Conservation (phyloP, 768 basidiomycete species). For the Atractiella rhizophila region DNA sequence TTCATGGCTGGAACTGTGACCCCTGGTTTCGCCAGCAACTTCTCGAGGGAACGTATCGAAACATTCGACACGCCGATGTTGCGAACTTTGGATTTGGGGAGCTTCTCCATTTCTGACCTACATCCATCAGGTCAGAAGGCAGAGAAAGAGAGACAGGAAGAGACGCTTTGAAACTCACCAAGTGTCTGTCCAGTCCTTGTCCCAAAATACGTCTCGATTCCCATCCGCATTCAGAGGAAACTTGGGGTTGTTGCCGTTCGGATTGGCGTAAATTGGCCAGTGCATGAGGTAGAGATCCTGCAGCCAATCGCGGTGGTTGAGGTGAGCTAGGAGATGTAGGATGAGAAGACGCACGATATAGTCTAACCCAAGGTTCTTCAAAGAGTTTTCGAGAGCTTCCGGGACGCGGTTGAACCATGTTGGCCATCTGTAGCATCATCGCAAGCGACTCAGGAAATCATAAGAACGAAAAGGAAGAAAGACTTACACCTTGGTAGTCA, state of each 20-base stretch:
- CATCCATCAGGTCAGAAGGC: constrained; percentile 30
- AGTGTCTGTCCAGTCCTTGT: not conserved
- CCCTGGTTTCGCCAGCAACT: constrained; percentile 32
- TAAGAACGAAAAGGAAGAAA: not conserved
- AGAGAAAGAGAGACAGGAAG: not conserved
- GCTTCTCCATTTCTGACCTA: constrained; percentile 35
- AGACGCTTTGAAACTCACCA: not conserved
- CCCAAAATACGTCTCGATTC: not conserved
- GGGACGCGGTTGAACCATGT: constrained; percentile 33
- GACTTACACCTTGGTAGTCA: constrained; percentile 30
- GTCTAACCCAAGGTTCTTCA: constrained; percentile 39
- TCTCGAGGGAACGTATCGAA: constrained; percentile 36
- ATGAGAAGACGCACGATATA: constrained; percentile 54
- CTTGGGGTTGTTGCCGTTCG: constrained; percentile 19
- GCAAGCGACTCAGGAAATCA: not conserved
- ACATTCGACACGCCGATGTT: constrained; percentile 54
- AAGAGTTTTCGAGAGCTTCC: constrained; percentile 41
- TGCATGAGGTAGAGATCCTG: constrained; percentile 31
- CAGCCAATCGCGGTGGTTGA: constrained; percentile 6
- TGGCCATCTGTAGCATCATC: constrained; percentile 16
- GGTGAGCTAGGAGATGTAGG: not conserved
- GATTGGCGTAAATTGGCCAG: constrained; percentile 52
- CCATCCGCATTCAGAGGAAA: constrained; percentile 9
- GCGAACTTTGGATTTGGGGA: constrained; percentile 50
- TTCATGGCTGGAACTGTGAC: constrained; percentile 42